Evolutionary conservation across 495 filamentous ascomycete genomes (phyloP), one percentile per base, ranked within the genome.

Genomic region (Tuber melanosporum): DNA sequence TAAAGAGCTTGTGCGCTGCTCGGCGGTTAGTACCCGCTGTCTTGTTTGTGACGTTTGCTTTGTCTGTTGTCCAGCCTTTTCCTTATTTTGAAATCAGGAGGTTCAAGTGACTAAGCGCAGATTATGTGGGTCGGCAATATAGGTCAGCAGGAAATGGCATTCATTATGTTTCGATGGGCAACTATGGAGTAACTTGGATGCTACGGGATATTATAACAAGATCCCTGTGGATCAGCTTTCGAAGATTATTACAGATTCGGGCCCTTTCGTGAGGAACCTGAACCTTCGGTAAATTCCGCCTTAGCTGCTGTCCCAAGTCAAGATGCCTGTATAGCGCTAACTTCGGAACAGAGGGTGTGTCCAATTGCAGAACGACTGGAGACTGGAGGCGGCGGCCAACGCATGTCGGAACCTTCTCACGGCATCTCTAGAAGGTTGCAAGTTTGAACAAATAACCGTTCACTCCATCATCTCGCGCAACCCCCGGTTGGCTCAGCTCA

Each of bases 161-260:
- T 85, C 88, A 46, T 91, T 94, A 87, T 98, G 95, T 85, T 97
- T 93, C 78, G 95, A 99, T 84, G 95, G 95, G 12, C 95, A 99
- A 84, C 85, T 99, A 26, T 99, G 95, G 95, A 89, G 88, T 0
- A 88, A 87, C 71, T 87, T 98, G 66, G 94, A 98, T 82, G 91
- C 93, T 0, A 90, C 94, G 0, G 90, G 91, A 45, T 98, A 93
- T 84, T 99, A 99, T 83, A 88, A 88, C 71, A 89, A 92, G 62
- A 98, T 99, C 75, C 90, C 95, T 0, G 92, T 92, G 14, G 91
- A 91, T 75, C 91, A 92, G 12, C 86, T 99, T 19, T 89, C 93
- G 69, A 94, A 92, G 83, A 92, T 99, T 74, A 93, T 98, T 82
- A 90, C 90, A 0, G 86, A 89, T 4, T 93, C 93, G 7, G 95